Conservation (phyloP, 2,329 filamentous ascomycete genomes). For the Colletotrichum tanaceti region DNA sequence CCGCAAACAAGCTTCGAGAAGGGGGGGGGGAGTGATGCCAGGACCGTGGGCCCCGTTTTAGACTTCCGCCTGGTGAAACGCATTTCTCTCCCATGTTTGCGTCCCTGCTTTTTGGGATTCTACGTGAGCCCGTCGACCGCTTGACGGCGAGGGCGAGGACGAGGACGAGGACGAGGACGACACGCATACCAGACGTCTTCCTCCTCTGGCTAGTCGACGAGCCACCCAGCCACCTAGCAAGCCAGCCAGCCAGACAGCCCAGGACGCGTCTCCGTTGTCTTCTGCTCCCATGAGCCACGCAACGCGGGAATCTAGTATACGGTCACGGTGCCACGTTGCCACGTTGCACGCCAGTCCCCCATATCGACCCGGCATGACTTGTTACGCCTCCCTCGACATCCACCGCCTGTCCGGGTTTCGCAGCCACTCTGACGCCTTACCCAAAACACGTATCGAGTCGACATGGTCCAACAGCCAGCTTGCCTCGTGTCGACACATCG, state of each 20-base stretch:
- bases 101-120: background rate
- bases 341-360: background rate
- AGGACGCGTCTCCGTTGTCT: background rate
- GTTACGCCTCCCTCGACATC: background rate
- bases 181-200: background rate
- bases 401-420: background rate
- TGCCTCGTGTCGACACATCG: slow-evolving; percentile 18
- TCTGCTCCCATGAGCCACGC: slow-evolving; percentile 1
- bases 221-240: too few relatives aligned
- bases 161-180: too few relatives aligned
- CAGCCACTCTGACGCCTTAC: background rate
- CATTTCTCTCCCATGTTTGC: background rate
- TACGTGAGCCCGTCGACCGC: background rate
- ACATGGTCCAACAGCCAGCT: background rate
- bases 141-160: too few relatives aligned
- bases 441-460: too few relatives aligned
- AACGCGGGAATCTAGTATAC: background rate
- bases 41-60: background rate
- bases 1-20: background rate
- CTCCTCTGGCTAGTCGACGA: background rate
- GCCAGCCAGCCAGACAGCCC: too few relatives aligned
- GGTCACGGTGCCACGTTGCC: too few relatives aligned
- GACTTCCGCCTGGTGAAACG: slow-evolving; percentile 26
- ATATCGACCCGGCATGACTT: background rate
- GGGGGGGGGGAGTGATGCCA: too few relatives aligned